Evolutionary conservation across 176 grass and related monocot genomes (phyloP).

Genomic region (Dendrocalamus sinicus): DNA sequence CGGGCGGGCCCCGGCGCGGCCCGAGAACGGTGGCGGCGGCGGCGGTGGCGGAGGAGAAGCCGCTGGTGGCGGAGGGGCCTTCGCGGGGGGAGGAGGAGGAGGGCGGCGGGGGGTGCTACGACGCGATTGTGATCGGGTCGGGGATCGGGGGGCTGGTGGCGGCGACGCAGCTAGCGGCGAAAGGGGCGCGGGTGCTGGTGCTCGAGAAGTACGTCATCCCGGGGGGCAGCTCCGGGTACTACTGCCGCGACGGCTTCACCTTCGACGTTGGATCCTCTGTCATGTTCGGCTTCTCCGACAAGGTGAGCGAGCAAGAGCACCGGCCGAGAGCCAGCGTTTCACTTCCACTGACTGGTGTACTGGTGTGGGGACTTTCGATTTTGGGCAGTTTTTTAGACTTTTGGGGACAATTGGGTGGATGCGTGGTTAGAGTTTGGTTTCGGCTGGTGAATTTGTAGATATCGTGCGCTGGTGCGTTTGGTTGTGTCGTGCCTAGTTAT

Average conservation of each 20-base stretch:
- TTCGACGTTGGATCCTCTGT: conserved; percentile 94
- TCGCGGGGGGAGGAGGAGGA: not conserved
- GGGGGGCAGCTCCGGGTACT: conserved; percentile 89
- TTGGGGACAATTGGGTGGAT: not conserved
- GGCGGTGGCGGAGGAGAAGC: conserved; percentile 48
- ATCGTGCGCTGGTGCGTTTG: not conserved
- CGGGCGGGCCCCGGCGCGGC: not conserved
- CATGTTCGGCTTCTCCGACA: conserved; percentile 96
- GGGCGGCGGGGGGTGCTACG: conserved; percentile 42
- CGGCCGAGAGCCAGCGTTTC: not conserved
- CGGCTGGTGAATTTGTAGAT: not conserved
- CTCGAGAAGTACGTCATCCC: conserved; percentile 96
- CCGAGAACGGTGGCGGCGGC: not conserved
- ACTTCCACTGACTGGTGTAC: not conserved
- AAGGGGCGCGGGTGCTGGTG: conserved; percentile 84
- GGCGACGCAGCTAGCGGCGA: conserved; percentile 79
- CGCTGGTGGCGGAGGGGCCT: conserved; percentile 38
- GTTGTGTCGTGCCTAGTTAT: not conserved
- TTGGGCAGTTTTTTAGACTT: not conserved
- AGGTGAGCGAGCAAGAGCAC: conserved; percentile 45
- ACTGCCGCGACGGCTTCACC: conserved; percentile 80
- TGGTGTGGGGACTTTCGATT: too few relatives aligned
- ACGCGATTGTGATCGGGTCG: conserved; percentile 83
- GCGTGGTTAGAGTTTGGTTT: not conserved
- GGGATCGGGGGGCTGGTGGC: conserved; percentile 91